Evolutionary conservation across 371 early-diverging fungal genomes (phyloP).

Genomic region (Massospora cicadina): DNA sequence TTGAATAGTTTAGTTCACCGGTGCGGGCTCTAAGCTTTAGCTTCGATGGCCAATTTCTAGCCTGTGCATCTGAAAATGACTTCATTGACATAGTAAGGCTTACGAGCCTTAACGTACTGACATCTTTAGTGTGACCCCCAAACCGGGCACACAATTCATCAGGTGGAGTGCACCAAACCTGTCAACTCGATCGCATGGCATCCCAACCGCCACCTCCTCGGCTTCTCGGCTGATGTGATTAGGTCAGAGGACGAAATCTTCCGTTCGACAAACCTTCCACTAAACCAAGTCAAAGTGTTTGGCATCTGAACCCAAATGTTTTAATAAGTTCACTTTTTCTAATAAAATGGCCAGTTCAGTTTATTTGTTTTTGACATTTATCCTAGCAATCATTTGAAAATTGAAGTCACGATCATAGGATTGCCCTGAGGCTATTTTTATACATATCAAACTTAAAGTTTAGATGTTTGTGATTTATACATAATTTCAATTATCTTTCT

Average conservation of each 20-base stretch:
- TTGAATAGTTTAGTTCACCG: conserved; percentile 38
- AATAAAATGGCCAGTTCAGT: neutral
- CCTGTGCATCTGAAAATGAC: conserved; percentile 63
- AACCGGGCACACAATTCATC: neutral
- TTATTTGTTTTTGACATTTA: neutral
- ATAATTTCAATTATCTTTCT: too few species aligned
- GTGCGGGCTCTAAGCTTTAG: conserved; percentile 69
- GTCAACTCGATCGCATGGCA: conserved; percentile 74
- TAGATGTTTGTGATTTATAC: too few species aligned
- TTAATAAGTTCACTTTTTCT: neutral
- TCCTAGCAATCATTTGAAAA: neutral
- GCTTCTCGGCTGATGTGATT: conserved; percentile 29
- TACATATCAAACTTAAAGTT: too few species aligned
- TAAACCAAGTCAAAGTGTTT: neutral
- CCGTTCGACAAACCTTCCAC: neutral
- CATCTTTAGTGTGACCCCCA: conserved; percentile 21
- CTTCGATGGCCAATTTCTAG: conserved; percentile 65
- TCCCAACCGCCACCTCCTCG: conserved; percentile 53
- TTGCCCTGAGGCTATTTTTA: too few species aligned
- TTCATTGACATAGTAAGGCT: conserved; percentile 57
- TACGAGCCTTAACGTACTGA: too few species aligned
- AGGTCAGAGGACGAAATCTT: neutral
- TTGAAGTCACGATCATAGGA: too few species aligned
- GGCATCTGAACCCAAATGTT: neutral
- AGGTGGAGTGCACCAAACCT: conserved; percentile 40